A percentile compares a stretch with the other conserved stretches of the same genome.
Conservation (phyloP, 257 asterid species). For the Solanum bukasovii region DNA sequence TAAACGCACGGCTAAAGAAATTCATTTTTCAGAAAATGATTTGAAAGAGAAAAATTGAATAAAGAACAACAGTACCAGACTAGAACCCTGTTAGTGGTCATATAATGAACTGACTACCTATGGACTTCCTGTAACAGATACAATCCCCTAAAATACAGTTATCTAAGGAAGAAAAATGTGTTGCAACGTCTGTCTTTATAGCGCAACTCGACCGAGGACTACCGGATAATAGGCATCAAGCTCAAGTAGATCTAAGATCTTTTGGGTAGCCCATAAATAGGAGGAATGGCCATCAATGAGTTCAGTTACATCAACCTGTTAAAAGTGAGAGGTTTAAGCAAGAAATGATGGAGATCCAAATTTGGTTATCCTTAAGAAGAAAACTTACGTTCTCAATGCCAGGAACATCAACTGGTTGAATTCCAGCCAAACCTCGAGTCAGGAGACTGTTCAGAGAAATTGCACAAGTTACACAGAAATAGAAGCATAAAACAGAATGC, state of each 20-base stretch:
- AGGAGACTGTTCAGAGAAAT: conserved; percentile 59
- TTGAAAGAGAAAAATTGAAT: neutral
- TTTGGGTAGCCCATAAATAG: conserved; percentile 65
- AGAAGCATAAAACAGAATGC: neutral
- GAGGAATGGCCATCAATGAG: conserved; percentile 87
- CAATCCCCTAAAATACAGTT: neutral
- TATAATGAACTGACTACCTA: neutral
- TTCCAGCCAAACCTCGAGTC: conserved; percentile 93
- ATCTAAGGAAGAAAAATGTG: neutral
- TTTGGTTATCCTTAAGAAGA: neutral
- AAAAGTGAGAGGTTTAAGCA: neutral
- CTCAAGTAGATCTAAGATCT: conserved; percentile 71
- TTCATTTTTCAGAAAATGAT: neutral
- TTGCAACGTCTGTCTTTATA: neutral
- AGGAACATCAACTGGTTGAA: conserved; percentile 76
- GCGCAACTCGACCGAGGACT: conserved; percentile 14
- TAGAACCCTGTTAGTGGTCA: neutral
- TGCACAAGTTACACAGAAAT: neutral
- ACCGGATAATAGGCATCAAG: conserved; percentile 63
- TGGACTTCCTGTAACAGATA: neutral
- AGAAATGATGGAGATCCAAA: neutral
- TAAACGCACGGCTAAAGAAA: neutral
- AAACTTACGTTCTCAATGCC: conserved; percentile 76
- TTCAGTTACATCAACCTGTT: conserved; percentile 75
- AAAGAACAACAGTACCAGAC: neutral